Evolutionary conservation across 192 early-diverging fungal genomes (phyloP), one percentile per base, ranked within the genome.

Genomic region (Gonapodya sp.): DNA sequence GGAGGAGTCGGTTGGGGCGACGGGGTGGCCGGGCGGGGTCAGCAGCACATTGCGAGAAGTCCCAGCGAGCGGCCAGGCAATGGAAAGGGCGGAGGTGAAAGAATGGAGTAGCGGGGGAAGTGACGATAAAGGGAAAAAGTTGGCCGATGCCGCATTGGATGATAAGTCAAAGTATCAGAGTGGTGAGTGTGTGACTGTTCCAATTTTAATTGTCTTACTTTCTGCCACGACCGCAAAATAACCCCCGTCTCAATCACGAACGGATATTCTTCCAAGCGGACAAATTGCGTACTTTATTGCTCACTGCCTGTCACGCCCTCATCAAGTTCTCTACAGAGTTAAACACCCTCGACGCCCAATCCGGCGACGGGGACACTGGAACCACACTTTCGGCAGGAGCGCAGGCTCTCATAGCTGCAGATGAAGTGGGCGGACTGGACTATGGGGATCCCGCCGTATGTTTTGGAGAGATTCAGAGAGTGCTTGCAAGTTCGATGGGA

Each of bases 1-100:
- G 2, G 94, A 95, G 83, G 64, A 84, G 64, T 87, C 87, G 0
- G 92, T 89, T 2, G 35, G 87, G n/a, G 87, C 87, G 31, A 81
- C 89, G 31, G 93, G 89, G 34, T 95, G 94, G 94, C 80, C 84
- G 35, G 30, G 24, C 8, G 8, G 46, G 8, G 46, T 8, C 8
- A 24, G 46, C 46, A 24, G n/a, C n/a, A n/a, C n/a, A n/a, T n/a
- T n/a, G n/a, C n/a, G n/a, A n/a, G n/a, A n/a, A n/a, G n/a, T n/a
- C n/a, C n/a, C n/a, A n/a, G n/a, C n/a, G n/a, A n/a, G n/a, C n/a
- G n/a, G n/a, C n/a, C n/a, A n/a, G n/a, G n/a, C n/a, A n/a, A n/a
- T n/a, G n/a, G n/a, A n/a, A n/a, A n/a, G n/a, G n/a, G n/a, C n/a
- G n/a, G n/a, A n/a, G n/a, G n/a, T n/a, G n/a, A n/a, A n/a, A n/a